Evolutionary conservation across 1,284 basidiomycete species (phyloP).

Genomic region (Malassezia globosa): DNA sequence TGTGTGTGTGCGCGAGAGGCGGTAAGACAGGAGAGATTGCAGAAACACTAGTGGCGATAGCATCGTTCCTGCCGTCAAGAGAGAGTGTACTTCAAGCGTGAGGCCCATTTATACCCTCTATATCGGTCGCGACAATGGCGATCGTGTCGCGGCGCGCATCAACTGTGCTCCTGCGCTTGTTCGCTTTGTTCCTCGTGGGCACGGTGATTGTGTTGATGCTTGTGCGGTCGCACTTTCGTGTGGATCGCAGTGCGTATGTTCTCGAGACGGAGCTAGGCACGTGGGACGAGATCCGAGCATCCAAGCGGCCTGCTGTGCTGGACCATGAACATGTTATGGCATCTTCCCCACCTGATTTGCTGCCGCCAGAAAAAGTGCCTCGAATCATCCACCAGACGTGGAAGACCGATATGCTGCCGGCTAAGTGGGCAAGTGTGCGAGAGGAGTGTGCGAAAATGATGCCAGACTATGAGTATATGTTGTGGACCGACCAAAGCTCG

Average conservation of each 20-base stretch:
- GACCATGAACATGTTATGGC: constrained; percentile 13
- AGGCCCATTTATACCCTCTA: no score
- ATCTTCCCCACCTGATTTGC: background rate
- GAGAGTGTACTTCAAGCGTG: no score
- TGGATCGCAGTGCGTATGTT: constrained; percentile 49
- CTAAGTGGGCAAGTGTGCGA: constrained; percentile 59
- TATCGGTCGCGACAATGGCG: constrained; percentile 4
- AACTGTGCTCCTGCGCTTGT: constrained; percentile 57
- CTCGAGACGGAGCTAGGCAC: constrained; percentile 37
- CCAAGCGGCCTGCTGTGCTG: constrained; percentile 24
- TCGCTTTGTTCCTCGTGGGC: constrained; percentile 73
- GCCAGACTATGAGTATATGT: constrained; percentile 86
- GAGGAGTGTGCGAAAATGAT: constrained; percentile 48
- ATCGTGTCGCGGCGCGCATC: constrained; percentile 24
- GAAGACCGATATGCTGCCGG: constrained; percentile 79
- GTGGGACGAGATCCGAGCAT: constrained; percentile 34
- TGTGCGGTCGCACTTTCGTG: constrained; percentile 77
- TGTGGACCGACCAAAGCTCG: constrained; percentile 88
- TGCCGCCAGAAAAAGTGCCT: constrained; percentile 55
- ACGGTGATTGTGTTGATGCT: constrained; percentile 84
- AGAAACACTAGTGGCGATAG: no score
- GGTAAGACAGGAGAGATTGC: no score
- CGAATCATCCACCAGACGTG: constrained; percentile 96
- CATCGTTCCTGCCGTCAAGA: no score
- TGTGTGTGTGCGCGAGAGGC: no score